A percentile compares a stretch with the other conserved stretches of the same genome.
Evolutionary conservation across 1,139 yeast species (phyloP).

Genomic region (Blastobotrys arbuscula): DNA sequence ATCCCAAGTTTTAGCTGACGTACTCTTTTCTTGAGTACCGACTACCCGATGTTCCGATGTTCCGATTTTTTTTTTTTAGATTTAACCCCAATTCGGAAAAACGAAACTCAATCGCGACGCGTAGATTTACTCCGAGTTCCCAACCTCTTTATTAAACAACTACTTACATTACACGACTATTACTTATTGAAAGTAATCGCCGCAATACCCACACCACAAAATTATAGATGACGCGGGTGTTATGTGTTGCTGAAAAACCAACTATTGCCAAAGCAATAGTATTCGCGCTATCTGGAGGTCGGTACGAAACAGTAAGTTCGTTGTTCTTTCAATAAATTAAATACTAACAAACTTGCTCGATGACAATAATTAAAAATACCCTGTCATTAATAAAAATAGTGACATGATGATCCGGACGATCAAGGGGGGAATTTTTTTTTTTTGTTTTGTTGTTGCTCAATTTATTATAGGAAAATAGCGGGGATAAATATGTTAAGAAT

Average conservation of each 20-base stretch:
- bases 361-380: no score
- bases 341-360: no score
- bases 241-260: slow-evolving; percentile 97
- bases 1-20: no score
- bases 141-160: background rate
- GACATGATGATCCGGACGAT: no score
- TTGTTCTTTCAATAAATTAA: no score
- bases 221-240: slow-evolving; percentile 53
- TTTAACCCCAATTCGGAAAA: background rate
- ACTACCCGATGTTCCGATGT: no score
- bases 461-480: slow-evolving; percentile 13
- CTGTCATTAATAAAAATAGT: no score
- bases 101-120: background rate
- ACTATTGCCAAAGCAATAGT: slow-evolving; percentile 90
- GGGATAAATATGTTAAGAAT: slow-evolving; percentile 64
- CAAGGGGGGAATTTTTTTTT: no score
- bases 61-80: background rate
- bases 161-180: background rate
- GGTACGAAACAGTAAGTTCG: slow-evolving; percentile 30
- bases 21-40: no score
- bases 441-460: no score
- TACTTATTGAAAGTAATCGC: no score
- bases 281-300: slow-evolving; percentile 56
- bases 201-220: background rate
- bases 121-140: background rate